These are phyloP conservation scores for Trichocladium antarcticum DNA, from an alignment of 495 filamentous ascomycete species.

Conservation along the genomic window DNA sequence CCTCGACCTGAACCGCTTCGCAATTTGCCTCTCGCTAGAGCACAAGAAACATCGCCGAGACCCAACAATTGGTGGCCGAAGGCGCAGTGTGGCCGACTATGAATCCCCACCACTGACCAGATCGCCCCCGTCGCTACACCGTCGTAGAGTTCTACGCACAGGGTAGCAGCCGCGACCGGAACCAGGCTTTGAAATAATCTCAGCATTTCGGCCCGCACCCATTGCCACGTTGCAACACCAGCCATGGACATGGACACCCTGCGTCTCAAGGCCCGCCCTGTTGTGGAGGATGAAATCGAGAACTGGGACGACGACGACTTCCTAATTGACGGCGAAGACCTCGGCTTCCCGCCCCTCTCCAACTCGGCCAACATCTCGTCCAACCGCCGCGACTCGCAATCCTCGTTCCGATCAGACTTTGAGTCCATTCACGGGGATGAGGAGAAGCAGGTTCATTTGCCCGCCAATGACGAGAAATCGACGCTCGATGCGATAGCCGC, in stretches of 20 bases:
- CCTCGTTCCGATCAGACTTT: slow-evolving; percentile 70
- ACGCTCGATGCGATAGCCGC: slow-evolving; percentile 76
- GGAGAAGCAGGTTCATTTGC: slow-evolving; percentile 70
- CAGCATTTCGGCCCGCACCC: neutral
- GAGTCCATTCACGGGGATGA: slow-evolving; percentile 68
- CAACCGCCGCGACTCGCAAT: slow-evolving; percentile 61
- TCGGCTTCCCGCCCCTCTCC: slow-evolving; percentile 55
- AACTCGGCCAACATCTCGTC: slow-evolving; percentile 42
- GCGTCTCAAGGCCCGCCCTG: slow-evolving; percentile 44
- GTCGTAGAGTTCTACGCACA: neutral
- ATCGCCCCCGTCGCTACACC: slow-evolving; percentile 18
- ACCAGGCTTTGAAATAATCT: neutral
- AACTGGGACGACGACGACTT: slow-evolving; percentile 86
- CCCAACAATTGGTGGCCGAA: slow-evolving; percentile 8
- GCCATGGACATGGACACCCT: slow-evolving; percentile 50
- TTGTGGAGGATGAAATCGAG: slow-evolving; percentile 54
- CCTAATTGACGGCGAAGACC: slow-evolving; percentile 60
- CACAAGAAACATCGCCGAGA: neutral
- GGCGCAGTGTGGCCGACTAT: slow-evolving; percentile 24
- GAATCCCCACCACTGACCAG: slow-evolving; percentile 27
- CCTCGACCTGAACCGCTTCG: neutral
- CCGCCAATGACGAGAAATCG: slow-evolving; percentile 66
- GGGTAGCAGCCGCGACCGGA: slow-evolving; percentile 7
- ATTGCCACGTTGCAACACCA: neutral
- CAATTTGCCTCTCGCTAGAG: neutral